A percentile compares a stretch with the other conserved stretches of the same genome.
phyloP scores from a whole-genome alignment of 2,329 filamentous ascomycete genomes.

The Elsinoe fawcettii region DNA sequence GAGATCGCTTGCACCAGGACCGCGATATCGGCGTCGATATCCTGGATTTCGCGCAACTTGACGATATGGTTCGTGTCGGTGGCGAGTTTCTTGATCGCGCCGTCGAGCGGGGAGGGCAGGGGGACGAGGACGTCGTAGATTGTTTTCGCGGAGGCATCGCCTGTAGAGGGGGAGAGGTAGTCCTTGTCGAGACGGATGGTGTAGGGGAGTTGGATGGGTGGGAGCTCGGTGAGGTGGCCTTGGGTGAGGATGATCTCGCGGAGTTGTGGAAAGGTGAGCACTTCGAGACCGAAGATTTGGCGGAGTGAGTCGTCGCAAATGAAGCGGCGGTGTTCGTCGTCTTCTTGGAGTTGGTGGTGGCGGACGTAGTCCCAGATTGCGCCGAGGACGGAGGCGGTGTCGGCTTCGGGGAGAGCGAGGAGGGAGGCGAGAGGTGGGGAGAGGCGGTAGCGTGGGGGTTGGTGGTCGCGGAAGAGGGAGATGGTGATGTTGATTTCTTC shows the following conservation, averaged over 20 bases:
- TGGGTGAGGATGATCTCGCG: constrained; percentile 55
- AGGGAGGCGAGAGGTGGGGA: constrained; percentile 74
- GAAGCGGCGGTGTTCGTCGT: constrained; percentile 89
- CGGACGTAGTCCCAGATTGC: constrained; percentile 94
- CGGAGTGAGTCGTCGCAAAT: constrained; percentile 78
- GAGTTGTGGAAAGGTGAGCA: constrained; percentile 81
- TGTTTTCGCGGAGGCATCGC: constrained; percentile 61
- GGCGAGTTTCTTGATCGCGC: constrained; percentile 48
- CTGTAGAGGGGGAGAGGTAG: constrained; percentile 45
- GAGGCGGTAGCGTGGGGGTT: constrained; percentile 74
- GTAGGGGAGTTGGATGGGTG: constrained; percentile 77
- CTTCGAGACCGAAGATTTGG: constrained; percentile 63
- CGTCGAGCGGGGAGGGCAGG: constrained; percentile 72
- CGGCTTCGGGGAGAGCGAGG: constrained; percentile 78
- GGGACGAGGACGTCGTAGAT: constrained; percentile 84
- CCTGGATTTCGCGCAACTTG: constrained; percentile 67
- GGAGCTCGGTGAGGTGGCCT: constrained; percentile 67
- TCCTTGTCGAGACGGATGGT: constrained; percentile 79
- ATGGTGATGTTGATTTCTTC: constrained; percentile 88
- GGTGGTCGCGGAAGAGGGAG: constrained; percentile 76
- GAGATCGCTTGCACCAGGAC: constrained; percentile 73
- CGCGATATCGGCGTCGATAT: constrained; percentile 78
- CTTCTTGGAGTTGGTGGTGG: constrained; percentile 76
- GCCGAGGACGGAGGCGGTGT: constrained; percentile 79
- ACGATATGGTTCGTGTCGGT: constrained; percentile 43